Base-by-base conservation (phyloP, 345 rosid genomes). In the Microcos paniculata region DNA sequence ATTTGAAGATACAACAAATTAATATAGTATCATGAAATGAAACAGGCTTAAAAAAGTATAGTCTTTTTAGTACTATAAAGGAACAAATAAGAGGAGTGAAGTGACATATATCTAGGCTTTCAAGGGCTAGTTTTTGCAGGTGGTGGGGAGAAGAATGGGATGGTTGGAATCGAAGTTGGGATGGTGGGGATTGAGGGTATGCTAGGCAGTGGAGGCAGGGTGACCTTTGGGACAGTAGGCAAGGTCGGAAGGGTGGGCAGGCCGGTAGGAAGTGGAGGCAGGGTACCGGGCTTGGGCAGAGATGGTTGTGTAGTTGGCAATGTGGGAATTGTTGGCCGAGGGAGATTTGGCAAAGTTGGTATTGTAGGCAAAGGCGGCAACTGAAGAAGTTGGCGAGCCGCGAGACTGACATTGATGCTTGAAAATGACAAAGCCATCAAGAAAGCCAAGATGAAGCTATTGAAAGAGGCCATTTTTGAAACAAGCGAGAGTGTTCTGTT, bases 101-200 rank as follows among this genome's bases (percentile, higher is more conserved):
- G 58, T 23, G 21, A 8, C 58, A n/a, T 53, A 58, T 5, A 28
- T 8, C 18, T 15, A 58, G 0, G 0, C 4, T 26, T 58, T 26
- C 63, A 58, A 26, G 63, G 63, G 63, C 63, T 58, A 19, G 63
- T 26, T 62, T 65, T 65, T 31, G 80, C 40, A 31, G 82, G 84
- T 38, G 84, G 80, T 40, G 82, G 83, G 16, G 82, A 49, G 58
- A 83, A 38, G 61, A 86, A 75, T 1, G 79, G 85, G 64, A 84
- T 53, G 53, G 85, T 45, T 15, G 85, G 87, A 35, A 83, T 63
- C 10, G 71, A 59, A 12, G 77, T 76, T 10, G 82, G 77, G 51
- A 81, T 55, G n/a, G 77, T 73, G n/a, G 84, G 81, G 43, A 79
- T 28, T 30, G 74, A 55, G 5, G 84, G 83, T 10, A 80, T 49